phyloP scores from a whole-genome alignment of 352 stramenopile genomes.

The Aphanomyces astaci region DNA sequence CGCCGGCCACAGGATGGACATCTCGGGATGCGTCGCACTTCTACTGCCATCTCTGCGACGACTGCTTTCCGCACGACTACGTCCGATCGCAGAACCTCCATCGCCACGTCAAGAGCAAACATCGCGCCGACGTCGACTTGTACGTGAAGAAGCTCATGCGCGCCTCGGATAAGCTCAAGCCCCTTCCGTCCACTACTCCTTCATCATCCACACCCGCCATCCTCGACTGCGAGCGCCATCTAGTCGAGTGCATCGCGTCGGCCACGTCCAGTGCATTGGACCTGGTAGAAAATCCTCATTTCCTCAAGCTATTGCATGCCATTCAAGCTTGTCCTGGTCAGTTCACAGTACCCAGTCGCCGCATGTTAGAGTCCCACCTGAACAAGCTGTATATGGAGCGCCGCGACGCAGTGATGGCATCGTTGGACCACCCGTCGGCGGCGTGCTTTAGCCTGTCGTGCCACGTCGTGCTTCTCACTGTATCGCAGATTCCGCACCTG shows the following conservation, averaged over 20 bases:
- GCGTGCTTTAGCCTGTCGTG: constrained; percentile 11
- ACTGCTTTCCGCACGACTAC: constrained; percentile 16
- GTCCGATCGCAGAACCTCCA: constrained; percentile 17
- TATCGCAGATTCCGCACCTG: background rate
- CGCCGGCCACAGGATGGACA: background rate
- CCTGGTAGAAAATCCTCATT: background rate
- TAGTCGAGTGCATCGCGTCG: constrained; percentile 8
- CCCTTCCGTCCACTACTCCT: too few species aligned
- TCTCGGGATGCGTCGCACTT: constrained; percentile 14
- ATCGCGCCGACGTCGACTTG: constrained; percentile 3
- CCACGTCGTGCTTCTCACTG: background rate
- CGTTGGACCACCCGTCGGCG: background rate
- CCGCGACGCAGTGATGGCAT: background rate
- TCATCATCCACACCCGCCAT: background rate
- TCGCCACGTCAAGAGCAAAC: constrained; percentile 22
- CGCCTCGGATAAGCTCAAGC: constrained; percentile 5
- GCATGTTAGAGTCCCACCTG: background rate
- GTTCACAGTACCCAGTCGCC: background rate
- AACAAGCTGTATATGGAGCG: background rate
- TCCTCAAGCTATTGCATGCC: background rate
- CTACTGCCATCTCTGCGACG: constrained; percentile 21
- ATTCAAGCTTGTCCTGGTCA: background rate
- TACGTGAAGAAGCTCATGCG: constrained; percentile 18
- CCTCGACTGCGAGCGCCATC: background rate
- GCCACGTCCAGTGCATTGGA: background rate